A percentile compares a stretch with the other conserved stretches of the same genome.
phyloP scores from a whole-genome alignment of 352 stramenopile genomes.

The Aphanomyces astaci region DNA sequence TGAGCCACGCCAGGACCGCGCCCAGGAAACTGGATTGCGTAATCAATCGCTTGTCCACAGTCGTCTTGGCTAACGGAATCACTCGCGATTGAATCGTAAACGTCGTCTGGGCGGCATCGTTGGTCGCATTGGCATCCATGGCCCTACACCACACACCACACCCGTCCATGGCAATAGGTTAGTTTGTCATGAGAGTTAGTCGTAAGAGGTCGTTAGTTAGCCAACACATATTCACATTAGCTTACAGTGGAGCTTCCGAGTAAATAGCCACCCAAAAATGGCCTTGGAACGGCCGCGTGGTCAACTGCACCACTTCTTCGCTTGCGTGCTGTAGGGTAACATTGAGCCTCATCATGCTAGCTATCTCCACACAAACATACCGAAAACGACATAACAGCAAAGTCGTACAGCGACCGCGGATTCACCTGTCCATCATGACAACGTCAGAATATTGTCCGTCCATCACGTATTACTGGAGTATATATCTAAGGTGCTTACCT shows the following conservation, averaged over 20 bases:
- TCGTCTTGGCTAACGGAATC: conserved; percentile 15
- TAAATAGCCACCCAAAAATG: conserved; percentile 72
- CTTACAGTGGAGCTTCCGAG: conserved; percentile 41
- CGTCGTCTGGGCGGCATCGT: conserved; percentile 29
- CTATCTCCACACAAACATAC: conserved; percentile 6
- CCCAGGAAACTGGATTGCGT: conserved; percentile 44
- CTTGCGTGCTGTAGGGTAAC: no score
- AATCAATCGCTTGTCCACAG: conserved; percentile 26
- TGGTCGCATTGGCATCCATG: conserved; percentile 2
- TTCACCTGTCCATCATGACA: background rate
- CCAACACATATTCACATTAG: no score
- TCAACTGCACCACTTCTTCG: conserved; percentile 40
- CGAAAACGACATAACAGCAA: conserved; percentile 47
- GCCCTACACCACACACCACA: background rate
- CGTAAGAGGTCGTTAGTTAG: no score
- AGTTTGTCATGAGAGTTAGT: no score
- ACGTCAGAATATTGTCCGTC: no score
- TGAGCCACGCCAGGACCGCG: conserved; percentile 45
- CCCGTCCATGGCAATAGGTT: background rate
- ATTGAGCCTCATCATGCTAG: background rate
- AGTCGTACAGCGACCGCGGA: conserved; percentile 67
- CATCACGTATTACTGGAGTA: no score
- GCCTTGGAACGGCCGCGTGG: conserved; percentile 45
- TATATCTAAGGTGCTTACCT: conserved; percentile 41
- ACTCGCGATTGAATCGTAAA: conserved; percentile 41